Conservation (phyloP, 2,329 filamentous ascomycete species). For the Cryphonectria carpinicola region DNA sequence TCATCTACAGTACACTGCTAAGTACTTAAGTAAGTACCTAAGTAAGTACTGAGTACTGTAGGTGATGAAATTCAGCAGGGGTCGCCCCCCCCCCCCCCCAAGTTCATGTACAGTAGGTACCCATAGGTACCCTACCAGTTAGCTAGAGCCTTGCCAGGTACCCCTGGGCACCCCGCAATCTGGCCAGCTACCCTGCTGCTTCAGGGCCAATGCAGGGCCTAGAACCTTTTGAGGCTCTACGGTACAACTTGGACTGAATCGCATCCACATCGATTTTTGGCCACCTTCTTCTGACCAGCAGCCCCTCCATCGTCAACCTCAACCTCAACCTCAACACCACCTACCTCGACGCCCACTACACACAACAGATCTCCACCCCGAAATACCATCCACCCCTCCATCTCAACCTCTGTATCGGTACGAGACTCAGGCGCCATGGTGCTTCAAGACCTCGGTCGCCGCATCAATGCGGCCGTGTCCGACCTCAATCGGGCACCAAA, state of each 20-base stretch:
- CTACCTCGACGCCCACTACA: neutral
- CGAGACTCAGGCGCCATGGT: conserved; percentile 67
- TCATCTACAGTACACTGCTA: too few relatives aligned
- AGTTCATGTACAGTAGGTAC: neutral
- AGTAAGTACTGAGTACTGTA: neutral
- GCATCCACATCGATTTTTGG: conserved; percentile 3
- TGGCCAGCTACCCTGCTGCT: neutral
- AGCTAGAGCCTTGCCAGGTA: neutral
- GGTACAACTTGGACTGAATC: too few relatives aligned
- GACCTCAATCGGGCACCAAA: conserved; percentile 92
- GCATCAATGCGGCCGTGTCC: conserved; percentile 94
- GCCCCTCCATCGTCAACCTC: neutral
- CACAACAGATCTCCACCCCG: neutral
- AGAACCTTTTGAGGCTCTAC: neutral
- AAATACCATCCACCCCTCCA: neutral
- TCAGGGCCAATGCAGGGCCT: neutral
- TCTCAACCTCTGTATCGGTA: too few relatives aligned
- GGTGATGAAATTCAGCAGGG: neutral
- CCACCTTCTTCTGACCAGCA: neutral
- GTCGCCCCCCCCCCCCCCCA: neutral
- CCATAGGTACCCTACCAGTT: neutral
- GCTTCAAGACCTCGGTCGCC: conserved; percentile 97
- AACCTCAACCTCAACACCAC: neutral
- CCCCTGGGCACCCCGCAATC: conserved; percentile 1
- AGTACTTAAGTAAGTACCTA: too few relatives aligned